Base-by-base conservation (phyloP, 495 filamentous ascomycete species). In the Podospora fimiseda region DNA sequence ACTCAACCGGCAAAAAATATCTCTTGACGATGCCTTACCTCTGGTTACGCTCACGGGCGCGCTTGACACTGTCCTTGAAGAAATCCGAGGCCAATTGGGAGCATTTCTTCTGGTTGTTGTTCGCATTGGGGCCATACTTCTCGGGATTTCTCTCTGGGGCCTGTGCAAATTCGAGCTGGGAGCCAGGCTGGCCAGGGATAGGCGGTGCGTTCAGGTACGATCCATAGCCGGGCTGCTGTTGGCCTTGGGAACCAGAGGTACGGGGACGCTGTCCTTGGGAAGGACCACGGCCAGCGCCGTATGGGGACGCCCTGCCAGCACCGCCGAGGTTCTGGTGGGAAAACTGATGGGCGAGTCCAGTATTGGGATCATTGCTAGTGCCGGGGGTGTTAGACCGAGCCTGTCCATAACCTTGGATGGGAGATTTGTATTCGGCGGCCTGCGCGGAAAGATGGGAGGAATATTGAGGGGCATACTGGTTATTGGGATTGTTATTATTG, bases 11-110 rank as follows among this genome's bases (percentile, higher is more conserved):
- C 43, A 6, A 8, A 16, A 1, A 8, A 5, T 20, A 22, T 14
- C 18, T 20, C 20, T 4, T 22, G 7, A 14, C 7, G 2, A 20
- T 9, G 15, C 13, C 44, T 16, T 47, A 47, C 90, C 90, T 85
- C 70, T 89, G 79, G 68, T 96, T 96, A 50, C 91, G 84, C 68
- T 95, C 90, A 46, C 88, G 81, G 42, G 91, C 91, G 51, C 89
- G 82, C 72, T 90, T 87, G 21, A 96, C 93, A 64, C 90, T 95
- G 69, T 96, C 89, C 72, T 91, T 87, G 80, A 96, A 96, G 75
- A 96, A 96, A 52, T 88, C 83, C 49, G 83, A 85, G 43, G 91
- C 89, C 57, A 90, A 64, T 66, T 85, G 84, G 20, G 82, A 82
- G 59, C 84, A 84, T 69, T 86, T 88, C 71, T 85, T 87, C 60